Evolutionary conservation across 2,329 filamentous ascomycete genomes (phyloP), one percentile per base, ranked within the genome.

Genomic region (Colletotrichum sp.): DNA sequence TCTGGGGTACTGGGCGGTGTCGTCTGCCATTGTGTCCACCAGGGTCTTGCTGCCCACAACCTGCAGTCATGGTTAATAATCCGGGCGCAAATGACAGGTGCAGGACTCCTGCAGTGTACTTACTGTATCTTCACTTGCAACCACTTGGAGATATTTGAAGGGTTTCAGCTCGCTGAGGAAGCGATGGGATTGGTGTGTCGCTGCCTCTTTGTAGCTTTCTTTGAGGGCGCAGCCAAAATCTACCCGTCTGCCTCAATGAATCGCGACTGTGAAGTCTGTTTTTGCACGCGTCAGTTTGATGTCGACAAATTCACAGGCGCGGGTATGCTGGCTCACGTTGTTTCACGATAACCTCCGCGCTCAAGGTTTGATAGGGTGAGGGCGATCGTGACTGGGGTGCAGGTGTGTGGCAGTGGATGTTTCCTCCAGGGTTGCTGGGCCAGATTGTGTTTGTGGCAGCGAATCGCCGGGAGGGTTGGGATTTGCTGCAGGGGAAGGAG

Each of bases 361-460:
- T n/a, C 69, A 69, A 69, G 57, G 34, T 63, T 76, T 73, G 73
- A 76, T 73, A 76, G 63, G 73, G 39, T 36, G 70, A 55, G 39
- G 61, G 44, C 44, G 64, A 73, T 69, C 63, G 63, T 13, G 71
- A 66, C 69, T n/a, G 39, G 69, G 70, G 39, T 72, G 8, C n/a
- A 63, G 55, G 52, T 39, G 66, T 66, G 16, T 52, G 57, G 57
- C 19, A 34, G 65, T 63, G 64, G 36, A 59, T 74, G 59, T 72
- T 63, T 68, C 55, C 44, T 29, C 55, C 39, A 22, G 73, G 72
- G 73, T 76, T 76, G 73, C 63, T 69, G 64, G 64, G 73, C 44
- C 55, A 68, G 55, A 44, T 68, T 57, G 25, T 34, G 69, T 63
- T 68, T 76, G 22, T 61, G 69, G 61, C 63, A 73, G 70, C 73